Conservation (phyloP, 352 stramenopile genomes). For the Pythium vanterpoolii region DNA sequence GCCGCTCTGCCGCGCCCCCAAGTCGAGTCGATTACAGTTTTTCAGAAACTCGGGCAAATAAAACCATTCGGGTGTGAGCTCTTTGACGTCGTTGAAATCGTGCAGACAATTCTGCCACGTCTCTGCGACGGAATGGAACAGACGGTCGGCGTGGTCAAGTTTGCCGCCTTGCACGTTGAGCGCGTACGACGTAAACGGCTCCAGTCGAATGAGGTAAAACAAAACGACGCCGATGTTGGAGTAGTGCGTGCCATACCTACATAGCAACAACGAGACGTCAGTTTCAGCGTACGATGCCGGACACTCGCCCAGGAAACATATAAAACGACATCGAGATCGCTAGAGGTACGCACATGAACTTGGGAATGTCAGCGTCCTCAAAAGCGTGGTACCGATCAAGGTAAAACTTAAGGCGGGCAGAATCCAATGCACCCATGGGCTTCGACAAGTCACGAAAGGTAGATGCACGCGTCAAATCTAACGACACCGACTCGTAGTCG, state of each 20-base stretch:
- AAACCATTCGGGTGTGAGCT: constrained; percentile 95
- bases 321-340: too few species aligned
- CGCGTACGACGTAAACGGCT: constrained; percentile 96
- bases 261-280: too few species aligned
- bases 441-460: constrained; percentile 97
- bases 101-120: constrained; percentile 88
- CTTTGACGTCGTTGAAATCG: constrained; percentile 91
- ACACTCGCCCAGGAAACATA: too few species aligned
- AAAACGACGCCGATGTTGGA: constrained; percentile 95
- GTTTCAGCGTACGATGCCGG: too few species aligned
- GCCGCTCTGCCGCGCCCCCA: constrained; percentile 82
- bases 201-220: constrained; percentile 98
- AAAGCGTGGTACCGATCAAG: constrained; percentile 92
- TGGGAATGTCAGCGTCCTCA: constrained; percentile 84
- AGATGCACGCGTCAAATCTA: constrained; percentile 63
- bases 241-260: constrained; percentile 87
- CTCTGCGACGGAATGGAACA: constrained; percentile 90
- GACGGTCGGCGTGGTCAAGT: constrained; percentile 91
- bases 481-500: constrained; percentile 74
- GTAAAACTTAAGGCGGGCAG: constrained; percentile 89
- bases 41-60: constrained; percentile 89
- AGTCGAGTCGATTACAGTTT: constrained; percentile 84
- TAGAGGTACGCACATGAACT: constrained; percentile 67
- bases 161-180: constrained; percentile 94
- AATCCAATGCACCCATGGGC: constrained; percentile 96